These are phyloP conservation scores for Pythium rhizo-oryzae DNA, from an alignment of 352 stramenopile genomes.

Conservation along the genomic window DNA sequence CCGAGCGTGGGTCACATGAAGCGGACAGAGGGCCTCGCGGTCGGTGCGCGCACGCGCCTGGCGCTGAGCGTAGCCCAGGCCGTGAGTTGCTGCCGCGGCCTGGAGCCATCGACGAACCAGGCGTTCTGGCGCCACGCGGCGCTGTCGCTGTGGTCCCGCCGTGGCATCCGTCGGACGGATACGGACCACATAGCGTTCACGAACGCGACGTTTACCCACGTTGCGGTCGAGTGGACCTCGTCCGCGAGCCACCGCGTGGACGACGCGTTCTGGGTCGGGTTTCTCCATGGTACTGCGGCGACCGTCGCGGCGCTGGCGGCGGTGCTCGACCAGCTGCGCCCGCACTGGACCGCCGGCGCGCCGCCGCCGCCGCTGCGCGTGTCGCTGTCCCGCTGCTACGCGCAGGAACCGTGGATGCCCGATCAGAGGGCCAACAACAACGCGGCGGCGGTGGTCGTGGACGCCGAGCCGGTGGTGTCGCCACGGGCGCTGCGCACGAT, in stretches of 20 bases:
- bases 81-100: background rate
- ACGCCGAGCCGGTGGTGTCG: too few relatives aligned
- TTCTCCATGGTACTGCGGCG: too few relatives aligned
- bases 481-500: too few relatives aligned
- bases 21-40: background rate
- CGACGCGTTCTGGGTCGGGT: background rate
- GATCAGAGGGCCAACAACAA: too few relatives aligned
- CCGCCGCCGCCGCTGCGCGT: too few relatives aligned
- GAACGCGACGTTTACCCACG: background rate
- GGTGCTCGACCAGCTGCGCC: too few relatives aligned
- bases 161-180: background rate
- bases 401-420: too few relatives aligned
- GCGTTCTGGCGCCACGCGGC: background rate
- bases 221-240: background rate
- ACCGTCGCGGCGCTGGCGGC: too few relatives aligned
- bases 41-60: background rate
- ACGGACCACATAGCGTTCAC: background rate
- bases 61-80: background rate
- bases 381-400: too few relatives aligned
- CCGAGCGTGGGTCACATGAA: background rate
- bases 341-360: too few relatives aligned
- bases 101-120: background rate
- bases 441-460: too few relatives aligned
- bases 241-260: background rate
- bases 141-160: background rate